Percentiles rank a stretch among this genome's conserved stretches.
phyloP scores from a whole-genome alignment of 140 eudicot species.

The Flaveria floridana region DNA sequence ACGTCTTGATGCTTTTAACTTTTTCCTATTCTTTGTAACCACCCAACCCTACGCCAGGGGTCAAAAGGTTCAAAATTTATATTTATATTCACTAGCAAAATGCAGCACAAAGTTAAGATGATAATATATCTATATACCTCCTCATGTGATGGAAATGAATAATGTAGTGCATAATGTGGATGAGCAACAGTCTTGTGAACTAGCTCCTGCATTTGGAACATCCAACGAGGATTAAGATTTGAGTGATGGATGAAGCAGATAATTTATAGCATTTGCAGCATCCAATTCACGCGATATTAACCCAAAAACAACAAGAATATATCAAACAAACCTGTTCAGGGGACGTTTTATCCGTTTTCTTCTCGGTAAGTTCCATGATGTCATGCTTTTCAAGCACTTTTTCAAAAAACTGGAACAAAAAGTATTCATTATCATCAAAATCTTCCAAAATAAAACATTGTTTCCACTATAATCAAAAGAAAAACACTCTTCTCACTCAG shows the following conservation, averaged over 20 bases:
- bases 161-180: constrained; percentile 63
- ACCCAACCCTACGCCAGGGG: constrained; percentile 68
- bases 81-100: background rate
- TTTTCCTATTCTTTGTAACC: constrained; percentile 56
- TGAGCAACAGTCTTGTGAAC: constrained; percentile 83
- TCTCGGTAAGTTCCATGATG: constrained; percentile 39
- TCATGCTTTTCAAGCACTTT: constrained; percentile 55
- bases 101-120: background rate
- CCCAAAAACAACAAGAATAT: background rate
- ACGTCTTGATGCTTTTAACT: constrained; percentile 47
- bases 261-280: background rate
- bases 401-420: constrained; percentile 57
- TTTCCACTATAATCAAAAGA: background rate
- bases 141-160: constrained; percentile 77
- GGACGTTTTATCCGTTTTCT: constrained; percentile 49
- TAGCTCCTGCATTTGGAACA: constrained; percentile 67
- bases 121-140: constrained; percentile 50
- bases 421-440: background rate
- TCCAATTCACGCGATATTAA: background rate
- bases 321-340: constrained; percentile 70
- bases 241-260: background rate
- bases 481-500: too few species aligned
- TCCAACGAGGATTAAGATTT: constrained; percentile 17
- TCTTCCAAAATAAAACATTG: background rate
- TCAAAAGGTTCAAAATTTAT: constrained; percentile 5